Conservation (phyloP, 768 basidiomycete genomes). For the Trametes villosa region DNA sequence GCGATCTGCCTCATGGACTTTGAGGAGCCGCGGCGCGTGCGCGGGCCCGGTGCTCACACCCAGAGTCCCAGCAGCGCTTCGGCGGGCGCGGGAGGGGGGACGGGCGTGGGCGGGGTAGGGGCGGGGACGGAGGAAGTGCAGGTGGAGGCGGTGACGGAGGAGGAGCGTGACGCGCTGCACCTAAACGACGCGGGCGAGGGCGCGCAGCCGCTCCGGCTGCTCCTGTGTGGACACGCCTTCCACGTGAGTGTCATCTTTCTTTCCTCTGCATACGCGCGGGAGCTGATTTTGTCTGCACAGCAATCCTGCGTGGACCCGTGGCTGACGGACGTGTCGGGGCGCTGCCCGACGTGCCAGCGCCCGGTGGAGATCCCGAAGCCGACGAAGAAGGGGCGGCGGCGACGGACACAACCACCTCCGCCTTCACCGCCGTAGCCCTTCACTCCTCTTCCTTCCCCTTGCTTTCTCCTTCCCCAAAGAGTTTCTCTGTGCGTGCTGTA, state of each 20-base stretch:
- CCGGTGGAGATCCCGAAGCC: slow-evolving; percentile 53
- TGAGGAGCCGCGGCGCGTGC: slow-evolving; percentile 62
- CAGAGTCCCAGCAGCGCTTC: too few species aligned
- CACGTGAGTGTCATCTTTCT: slow-evolving; percentile 60
- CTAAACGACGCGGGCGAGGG: slow-evolving; percentile 77
- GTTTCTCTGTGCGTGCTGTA: not conserved
- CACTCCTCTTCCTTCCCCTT: not conserved
- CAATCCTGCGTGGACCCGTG: slow-evolving; percentile 91
- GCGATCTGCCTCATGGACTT: slow-evolving; percentile 88
- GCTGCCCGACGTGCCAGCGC: slow-evolving; percentile 87
- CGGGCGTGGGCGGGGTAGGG: not conserved
- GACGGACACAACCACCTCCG: too few species aligned
- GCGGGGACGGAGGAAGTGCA: slow-evolving; percentile 38
- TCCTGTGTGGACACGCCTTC: slow-evolving; percentile 87
- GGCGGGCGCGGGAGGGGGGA: not conserved
- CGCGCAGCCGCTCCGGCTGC: slow-evolving; percentile 72
- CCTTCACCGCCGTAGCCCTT: too few species aligned
- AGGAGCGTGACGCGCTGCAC: slow-evolving; percentile 48
- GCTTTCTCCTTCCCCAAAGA: not conserved
- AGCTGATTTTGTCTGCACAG: slow-evolving; percentile 34
- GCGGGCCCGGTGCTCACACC: slow-evolving; percentile 30
- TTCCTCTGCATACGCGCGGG: not conserved
- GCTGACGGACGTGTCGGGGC: slow-evolving; percentile 82
- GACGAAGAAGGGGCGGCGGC: slow-evolving; percentile 21
- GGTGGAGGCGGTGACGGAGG: slow-evolving; percentile 40